Evolutionary conservation across 2,329 filamentous ascomycete species (phyloP).

Genomic region (Botrytis cinerea): DNA sequence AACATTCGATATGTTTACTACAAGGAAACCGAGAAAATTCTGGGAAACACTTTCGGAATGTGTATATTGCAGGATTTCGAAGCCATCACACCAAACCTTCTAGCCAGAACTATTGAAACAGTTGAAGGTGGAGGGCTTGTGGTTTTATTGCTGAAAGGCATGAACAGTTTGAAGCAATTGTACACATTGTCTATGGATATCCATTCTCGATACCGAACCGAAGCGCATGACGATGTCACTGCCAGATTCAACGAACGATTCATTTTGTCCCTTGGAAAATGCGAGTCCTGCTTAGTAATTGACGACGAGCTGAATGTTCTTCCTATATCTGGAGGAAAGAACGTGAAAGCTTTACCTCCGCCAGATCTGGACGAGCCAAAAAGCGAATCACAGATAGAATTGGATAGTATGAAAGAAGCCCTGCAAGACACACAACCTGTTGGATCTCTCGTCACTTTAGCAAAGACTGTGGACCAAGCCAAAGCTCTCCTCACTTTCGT

Average conservation of each 20-base stretch:
- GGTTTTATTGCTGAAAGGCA: constrained; percentile 86
- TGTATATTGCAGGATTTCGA: constrained; percentile 98
- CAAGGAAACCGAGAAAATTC: constrained; percentile 98
- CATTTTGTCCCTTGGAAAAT: constrained; percentile 91
- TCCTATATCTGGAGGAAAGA: constrained; percentile 93
- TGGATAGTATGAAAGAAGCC: constrained; percentile 84
- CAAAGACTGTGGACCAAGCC: constrained; percentile 91
- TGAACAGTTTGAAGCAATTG: constrained; percentile 95
- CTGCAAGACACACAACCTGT: constrained; percentile 84
- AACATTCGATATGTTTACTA: constrained; percentile 99
- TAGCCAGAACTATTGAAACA: constrained; percentile 93
- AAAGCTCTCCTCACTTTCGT: constrained; percentile 97
- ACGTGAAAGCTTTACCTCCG: constrained; percentile 78
- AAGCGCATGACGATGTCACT: constrained; percentile 92
- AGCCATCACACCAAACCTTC: constrained; percentile 92
- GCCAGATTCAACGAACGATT: constrained; percentile 98
- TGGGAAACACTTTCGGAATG: constrained; percentile 98
- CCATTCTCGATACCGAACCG: constrained; percentile 92
- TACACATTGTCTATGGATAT: constrained; percentile 98
- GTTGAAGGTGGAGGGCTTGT: constrained; percentile 95
- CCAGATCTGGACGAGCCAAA: constrained; percentile 73
- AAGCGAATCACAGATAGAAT: constrained; percentile 70
- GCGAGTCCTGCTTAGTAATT: constrained; percentile 90
- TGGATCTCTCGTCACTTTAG: constrained; percentile 78
- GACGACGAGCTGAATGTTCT: constrained; percentile 98